Evolutionary conservation across 2,329 filamentous ascomycete species (phyloP).

Genomic region (Fusarium siculi): DNA sequence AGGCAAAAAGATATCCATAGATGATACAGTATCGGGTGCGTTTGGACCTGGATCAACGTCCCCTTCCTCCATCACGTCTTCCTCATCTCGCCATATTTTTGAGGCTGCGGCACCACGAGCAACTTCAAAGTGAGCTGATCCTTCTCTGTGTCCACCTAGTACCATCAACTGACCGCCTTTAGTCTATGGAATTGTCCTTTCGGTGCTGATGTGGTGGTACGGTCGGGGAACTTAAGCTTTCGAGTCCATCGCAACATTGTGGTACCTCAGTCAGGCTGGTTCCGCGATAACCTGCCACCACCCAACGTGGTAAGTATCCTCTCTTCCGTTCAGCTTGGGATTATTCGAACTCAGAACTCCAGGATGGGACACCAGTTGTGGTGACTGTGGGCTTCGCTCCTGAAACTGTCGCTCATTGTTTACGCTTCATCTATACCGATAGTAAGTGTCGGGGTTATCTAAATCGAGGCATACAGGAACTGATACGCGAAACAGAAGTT

Average conservation of each 20-base stretch:
- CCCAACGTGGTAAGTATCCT: constrained; percentile 40
- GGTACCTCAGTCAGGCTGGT: constrained; percentile 48
- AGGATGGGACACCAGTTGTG: constrained; percentile 46
- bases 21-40: constrained; percentile 9
- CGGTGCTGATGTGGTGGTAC: constrained; percentile 48
- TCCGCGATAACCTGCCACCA: constrained; percentile 48
- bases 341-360: constrained; percentile 2
- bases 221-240: constrained; percentile 38
- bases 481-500: constrained; percentile 35
- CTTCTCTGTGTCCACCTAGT: not conserved
- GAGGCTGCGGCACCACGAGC: constrained; percentile 44
- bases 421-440: constrained; percentile 51
- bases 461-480: not conserved
- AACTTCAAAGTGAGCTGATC: constrained; percentile 39
- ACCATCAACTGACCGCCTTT: constrained; percentile 18
- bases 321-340: not conserved
- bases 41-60: constrained; percentile 25
- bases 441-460: constrained; percentile 39
- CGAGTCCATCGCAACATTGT: constrained; percentile 51
- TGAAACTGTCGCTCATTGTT: constrained; percentile 45
- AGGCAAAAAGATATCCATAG: constrained; percentile 8
- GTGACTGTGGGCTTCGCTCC: constrained; percentile 41
- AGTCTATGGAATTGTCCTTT: constrained; percentile 49
- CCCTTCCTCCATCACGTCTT: constrained; percentile 37
- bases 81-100: constrained; percentile 36